Evolutionary conservation across 345 rosid species (phyloP), one percentile per base, ranked within the genome.

Genomic region (Populus ilicifolia): DNA sequence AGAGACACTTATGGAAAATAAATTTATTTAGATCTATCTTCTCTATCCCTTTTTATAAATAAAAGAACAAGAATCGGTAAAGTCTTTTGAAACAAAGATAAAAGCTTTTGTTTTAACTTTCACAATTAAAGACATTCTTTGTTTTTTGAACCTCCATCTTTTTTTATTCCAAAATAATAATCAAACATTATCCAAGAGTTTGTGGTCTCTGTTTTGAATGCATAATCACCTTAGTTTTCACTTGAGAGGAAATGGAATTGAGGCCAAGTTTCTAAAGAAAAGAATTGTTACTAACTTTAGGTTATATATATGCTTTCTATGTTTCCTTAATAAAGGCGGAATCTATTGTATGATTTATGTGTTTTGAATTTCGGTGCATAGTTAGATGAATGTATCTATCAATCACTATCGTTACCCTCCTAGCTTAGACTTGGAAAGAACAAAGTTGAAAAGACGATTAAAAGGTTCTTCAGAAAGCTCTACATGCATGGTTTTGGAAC

Each of bases 341-440:
- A 48, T 59, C 44, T 41, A 72, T 56, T 14, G 36, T 8, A 48
- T 25, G 86, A 21, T 69, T 39, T 33, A 4, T 33, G 5, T 33
- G 4, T 33, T 33, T 33, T 33, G 36, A 33, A 33, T 33, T 78
- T 82, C 44, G 79, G 69, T 71, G 44, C 6, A 30, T 41, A 38
- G 70, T 78, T 80, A 83, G 81, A 78, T 50, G 75, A 46, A 74
- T 70, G 84, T 38, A 30, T 63, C 79, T 83, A 63, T 79, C 84
- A 80, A 54, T 52, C 50, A 65, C 69, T 68, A 35, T 61, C 36
- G 35, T 74, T 59, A 63, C 62, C 38, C 7, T 56, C 29, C 14
- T 39, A 39, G 43, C 43, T 50, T 50, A 50, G 59, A 20, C 59
- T 50, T 5, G 6, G 21, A 50, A 18, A 50, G 20, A 18, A 18